Evolutionary conservation across 768 basidiomycete species (phyloP), one percentile per base, ranked within the genome.

Genomic region (Termitomyces sp.): DNA sequence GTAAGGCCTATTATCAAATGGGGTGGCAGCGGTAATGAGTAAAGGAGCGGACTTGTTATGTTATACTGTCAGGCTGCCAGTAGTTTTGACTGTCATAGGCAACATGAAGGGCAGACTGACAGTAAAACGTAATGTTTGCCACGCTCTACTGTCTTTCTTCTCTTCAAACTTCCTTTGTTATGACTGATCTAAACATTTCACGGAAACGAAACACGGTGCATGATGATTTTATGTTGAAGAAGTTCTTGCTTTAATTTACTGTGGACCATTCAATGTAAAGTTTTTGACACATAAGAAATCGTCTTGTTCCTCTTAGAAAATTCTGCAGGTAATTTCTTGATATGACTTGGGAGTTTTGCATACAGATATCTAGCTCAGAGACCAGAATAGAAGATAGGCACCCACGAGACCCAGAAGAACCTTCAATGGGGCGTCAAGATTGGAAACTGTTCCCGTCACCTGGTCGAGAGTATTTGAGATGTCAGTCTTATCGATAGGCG

Each of bases 351-450:
- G 52, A 18, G 22, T 45, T 49, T 5, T 18, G 11, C 38, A 41
- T 13, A 7, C 1, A n/a, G 51, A 9, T 14, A 26, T 9, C 54
- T 55, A 77, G 49, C 76, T 74, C 24, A 82, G 64, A 63, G 75
- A 82, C 79, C 78, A 82, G 62, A 84, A 82, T 48, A 88, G 66
- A 5, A 79, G 60, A 68, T 92, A 94, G n/a, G 77, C 79, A 7
- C 75, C 86, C 10, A 86, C 57, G 18, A 94, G 72, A 22, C 74
- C 83, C 4, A 90, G 62, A 30, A 92, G 69, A 30, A 89, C 71
- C 68, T 85, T 87, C 54, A 85, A 68, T 65, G 91, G 87, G 5
- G 89, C 83, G 63, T 86, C 82, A 56, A 91, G 69, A 54, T 80
- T 80, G 14, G 71, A 69, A 55, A 84, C 71, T 10, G 63, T 69